phyloP scores from a whole-genome alignment of 164 flowering plant genomes.

The Magnolia kwangsiensis region DNA sequence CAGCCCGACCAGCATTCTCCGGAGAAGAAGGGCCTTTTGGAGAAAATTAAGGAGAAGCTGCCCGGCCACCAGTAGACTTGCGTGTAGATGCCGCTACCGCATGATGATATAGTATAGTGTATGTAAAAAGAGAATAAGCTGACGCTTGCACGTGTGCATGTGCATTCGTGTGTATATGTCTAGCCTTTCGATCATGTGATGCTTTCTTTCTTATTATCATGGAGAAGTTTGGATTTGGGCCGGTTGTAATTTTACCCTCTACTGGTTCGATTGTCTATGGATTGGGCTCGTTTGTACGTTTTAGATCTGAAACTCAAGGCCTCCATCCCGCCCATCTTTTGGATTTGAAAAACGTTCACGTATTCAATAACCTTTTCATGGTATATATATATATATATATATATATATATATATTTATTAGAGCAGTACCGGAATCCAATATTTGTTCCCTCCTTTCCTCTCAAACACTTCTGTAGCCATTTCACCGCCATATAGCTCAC shows the following conservation, averaged over 20 bases:
- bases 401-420: too few relatives aligned
- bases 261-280: neutral
- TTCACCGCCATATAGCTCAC: too few relatives aligned
- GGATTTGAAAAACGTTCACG: too few relatives aligned
- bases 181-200: neutral
- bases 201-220: neutral
- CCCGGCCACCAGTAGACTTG: constrained; percentile 18
- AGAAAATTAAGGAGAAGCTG: constrained; percentile 68
- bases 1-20: constrained; percentile 16
- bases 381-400: too few relatives aligned
- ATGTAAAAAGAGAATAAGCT: neutral
- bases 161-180: neutral
- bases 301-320: neutral
- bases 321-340: too few relatives aligned
- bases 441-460: too few relatives aligned
- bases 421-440: too few relatives aligned
- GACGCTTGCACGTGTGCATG: neutral
- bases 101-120: neutral
- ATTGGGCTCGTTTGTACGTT: neutral
- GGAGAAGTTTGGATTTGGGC: too few relatives aligned
- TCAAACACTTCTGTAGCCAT: too few relatives aligned
- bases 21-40: constrained; percentile 71
- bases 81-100: neutral
- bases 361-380: too few relatives aligned
- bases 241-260: neutral